Conservation (phyloP, 202 grass and related monocot genomes). For the Tripidium arundinaceum region DNA sequence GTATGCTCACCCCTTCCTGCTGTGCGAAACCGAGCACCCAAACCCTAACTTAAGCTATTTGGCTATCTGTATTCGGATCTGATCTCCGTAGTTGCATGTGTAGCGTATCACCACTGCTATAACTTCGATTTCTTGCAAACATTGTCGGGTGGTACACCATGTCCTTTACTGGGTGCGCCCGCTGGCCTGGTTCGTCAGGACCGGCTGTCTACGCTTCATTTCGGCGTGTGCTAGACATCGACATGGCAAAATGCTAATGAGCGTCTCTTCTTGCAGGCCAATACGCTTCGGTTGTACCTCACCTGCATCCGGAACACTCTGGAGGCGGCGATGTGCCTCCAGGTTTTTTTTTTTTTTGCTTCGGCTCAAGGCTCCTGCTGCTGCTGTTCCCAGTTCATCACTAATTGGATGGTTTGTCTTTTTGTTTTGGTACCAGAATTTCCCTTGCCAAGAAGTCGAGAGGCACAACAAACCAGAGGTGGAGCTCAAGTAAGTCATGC, state of each 20-base stretch:
- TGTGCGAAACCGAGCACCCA: background rate
- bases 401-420: background rate
- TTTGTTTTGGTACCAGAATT: constrained; percentile 53
- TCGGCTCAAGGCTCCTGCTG: background rate
- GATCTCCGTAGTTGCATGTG: background rate
- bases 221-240: background rate
- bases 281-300: constrained; percentile 76
- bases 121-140: too few relatives aligned
- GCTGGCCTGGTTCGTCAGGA: too few relatives aligned
- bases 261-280: constrained; percentile 51
- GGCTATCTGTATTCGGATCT: background rate
- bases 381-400: background rate
- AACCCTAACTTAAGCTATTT: background rate
- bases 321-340: constrained; percentile 95
- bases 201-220: too few relatives aligned
- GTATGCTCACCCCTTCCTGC: background rate
- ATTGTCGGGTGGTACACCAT: too few relatives aligned
- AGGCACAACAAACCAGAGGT: constrained; percentile 96
- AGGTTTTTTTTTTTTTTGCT: constrained; percentile 38
- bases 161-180: too few relatives aligned
- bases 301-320: constrained; percentile 94
- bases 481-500: constrained; percentile 76
- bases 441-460: constrained; percentile 98
- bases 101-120: too few relatives aligned
- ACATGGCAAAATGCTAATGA: background rate